Base-by-base conservation (phyloP, 78 protist species). In the Speleostelium caveatum region DNA sequence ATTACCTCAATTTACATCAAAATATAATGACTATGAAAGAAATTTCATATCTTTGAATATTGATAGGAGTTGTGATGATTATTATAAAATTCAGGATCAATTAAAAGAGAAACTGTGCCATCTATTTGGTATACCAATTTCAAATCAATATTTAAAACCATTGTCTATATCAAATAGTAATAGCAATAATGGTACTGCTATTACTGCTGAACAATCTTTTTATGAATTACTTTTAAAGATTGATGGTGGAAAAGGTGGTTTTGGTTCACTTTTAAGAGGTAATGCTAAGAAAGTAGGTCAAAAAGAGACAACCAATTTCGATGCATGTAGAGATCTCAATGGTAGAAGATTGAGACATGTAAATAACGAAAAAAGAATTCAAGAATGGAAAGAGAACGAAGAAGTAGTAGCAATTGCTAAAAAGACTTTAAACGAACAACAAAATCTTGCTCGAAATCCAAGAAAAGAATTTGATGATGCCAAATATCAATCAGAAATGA, bases 211-310 rank as follows among this genome's bases (percentile, higher is more conserved):
- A n/a, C n/a, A n/a, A n/a, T n/a, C n/a, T n/a, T n/a, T 68, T 16
- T 72, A 72, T 53, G 94, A 88, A 33, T 71, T 91, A 38, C 38
- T 76, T 32, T 41, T 94, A 14, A 72, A 85, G 16, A 51, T 94
- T 2, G 24, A 10, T 39, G 96, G 96, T 17, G 96, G 96, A 10
- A 94, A 94, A 61, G 96, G 96, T 36, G 96, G 96, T 61, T 94
- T 94, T 62, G 96, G 96, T 71, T 86, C 96, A 60, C 41, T 89
- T 39, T 58, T 94, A 12, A 65, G 94, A 32, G 87, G 90, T 17
- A 60, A 68, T 2, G 87, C 63, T 17, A 69, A 38, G 24, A 58
- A 32, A 28, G 76, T 75, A 7, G 94, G 87, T 56, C 94, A 73
- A 51, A 87, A 86, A 60, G 90, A 94, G 86, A 94, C 96, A 42